Evolutionary conservation across 805 yeast species (phyloP).

Genomic region (Hermanozyma aechmeae): DNA sequence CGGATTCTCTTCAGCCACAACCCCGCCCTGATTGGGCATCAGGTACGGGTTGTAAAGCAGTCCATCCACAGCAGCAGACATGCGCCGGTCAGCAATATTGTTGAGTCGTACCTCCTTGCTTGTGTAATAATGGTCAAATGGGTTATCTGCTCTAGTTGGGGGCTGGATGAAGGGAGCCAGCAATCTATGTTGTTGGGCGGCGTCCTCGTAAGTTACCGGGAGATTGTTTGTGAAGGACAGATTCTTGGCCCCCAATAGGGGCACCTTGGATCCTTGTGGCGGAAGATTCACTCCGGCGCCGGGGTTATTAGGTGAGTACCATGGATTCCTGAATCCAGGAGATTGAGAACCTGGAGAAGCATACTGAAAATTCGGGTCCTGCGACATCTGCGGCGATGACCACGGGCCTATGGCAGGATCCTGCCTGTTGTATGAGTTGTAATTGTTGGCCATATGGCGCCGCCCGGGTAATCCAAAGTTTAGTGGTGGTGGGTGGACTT

Average conservation of each 20-base stretch:
- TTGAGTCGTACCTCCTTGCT: conserved; percentile 25
- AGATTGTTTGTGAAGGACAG: conserved; percentile 34
- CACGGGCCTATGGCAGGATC: conserved; percentile 31
- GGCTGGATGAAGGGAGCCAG: conserved; percentile 27
- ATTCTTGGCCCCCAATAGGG: conserved; percentile 18
- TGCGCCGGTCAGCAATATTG: conserved; percentile 19
- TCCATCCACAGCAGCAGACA: conserved; percentile 29
- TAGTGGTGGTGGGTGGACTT: too few species aligned
- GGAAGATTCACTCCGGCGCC: conserved; percentile 5
- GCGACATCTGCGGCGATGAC: conserved; percentile 24
- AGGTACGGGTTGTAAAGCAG: conserved; percentile 14
- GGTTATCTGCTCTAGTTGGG: conserved; percentile 37
- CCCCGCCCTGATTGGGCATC: too few species aligned
- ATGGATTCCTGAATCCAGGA: conserved; percentile 35
- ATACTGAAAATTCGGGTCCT: conserved; percentile 4
- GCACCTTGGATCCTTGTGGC: conserved; percentile 14
- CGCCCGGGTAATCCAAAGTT: too few species aligned
- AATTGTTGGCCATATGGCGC: too few species aligned
- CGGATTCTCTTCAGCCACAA: too few species aligned
- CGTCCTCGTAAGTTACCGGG: conserved; percentile 42
- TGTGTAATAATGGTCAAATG: conserved; percentile 33
- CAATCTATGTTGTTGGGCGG: conserved; percentile 12
- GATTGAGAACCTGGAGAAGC: conserved; percentile 2
- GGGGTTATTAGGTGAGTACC: conserved; percentile 23
- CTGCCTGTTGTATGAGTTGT: conserved; percentile 24